Evolutionary conservation across 805 yeast genomes (phyloP), one percentile per base, ranked within the genome.

Genomic region (Alloascoidea africana): DNA sequence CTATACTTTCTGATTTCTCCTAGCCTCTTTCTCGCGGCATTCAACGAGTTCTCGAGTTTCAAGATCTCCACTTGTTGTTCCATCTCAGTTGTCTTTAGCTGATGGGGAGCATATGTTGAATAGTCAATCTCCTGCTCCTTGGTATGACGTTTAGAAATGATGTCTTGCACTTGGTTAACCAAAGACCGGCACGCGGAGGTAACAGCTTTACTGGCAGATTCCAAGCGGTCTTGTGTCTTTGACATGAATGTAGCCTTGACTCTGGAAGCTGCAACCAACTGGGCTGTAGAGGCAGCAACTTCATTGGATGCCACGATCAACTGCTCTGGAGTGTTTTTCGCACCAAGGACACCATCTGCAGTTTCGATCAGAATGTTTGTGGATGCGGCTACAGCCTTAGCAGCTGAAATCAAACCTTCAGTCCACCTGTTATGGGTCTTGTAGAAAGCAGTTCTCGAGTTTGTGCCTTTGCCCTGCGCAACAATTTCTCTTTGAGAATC

Each of bases 401-500:
- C 84, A 14, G 95, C 95, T 42, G 93, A 80, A 18, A 85, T 76
- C 40, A 85, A 72, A 16, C 96, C 96, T 57, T 86, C 94, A 0
- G 95, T 83, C 96, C 96, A 85, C 48, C 89, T 68, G 55, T 76
- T 85, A 54, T 85, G 81, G 57, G 83, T 84, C 54, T 78, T 81
- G 59, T 86, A 86, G 54, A 78, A 85, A 34, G 80, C 81, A 11
- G 85, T 72, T 41, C 73, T 65, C 1, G 83, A 64, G 35, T 68
- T 73, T 0, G 73, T 55, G 2, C 89, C 89, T 41, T 68, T 65
- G 33, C 83, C 84, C 41, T 69, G 70, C 39, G 73, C 68, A 4
- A 78, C 89, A 51, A 85, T 84, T 56, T 85, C 95, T 40, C 70
- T 59, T 55, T 85, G 95, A 15, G 89, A 74, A 27, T 73, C 85